These are phyloP conservation scores for Cordyceps militaris DNA, from an alignment of 2,329 filamentous ascomycete genomes.

Conservation along the genomic window DNA sequence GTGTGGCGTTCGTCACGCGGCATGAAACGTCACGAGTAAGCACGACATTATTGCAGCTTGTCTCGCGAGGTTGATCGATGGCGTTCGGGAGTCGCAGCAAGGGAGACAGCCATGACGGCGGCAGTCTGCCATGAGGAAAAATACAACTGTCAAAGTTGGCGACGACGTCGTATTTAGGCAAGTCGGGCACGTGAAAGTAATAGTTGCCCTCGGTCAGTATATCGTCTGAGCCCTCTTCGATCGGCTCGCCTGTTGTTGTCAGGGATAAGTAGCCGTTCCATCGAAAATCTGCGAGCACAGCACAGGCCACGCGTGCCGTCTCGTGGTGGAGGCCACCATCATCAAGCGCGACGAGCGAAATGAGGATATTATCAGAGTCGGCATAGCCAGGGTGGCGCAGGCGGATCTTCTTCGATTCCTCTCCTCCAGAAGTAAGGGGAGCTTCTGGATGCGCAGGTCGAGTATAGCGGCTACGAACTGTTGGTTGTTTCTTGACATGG, in stretches of 20 bases:
- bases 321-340: not conserved
- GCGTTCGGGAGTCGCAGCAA: too few relatives aligned
- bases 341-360: not conserved
- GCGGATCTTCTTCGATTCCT: not conserved
- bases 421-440: not conserved
- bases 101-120: too few relatives aligned
- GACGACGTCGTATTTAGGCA: not conserved
- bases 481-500: not conserved
- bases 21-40: too few relatives aligned
- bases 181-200: not conserved
- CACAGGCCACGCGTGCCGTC: not conserved
- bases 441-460: not conserved
- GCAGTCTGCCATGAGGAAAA: not conserved
- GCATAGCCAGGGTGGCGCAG: not conserved
- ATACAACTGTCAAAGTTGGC: not conserved
- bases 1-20: too few relatives aligned
- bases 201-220: not conserved
- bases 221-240: not conserved
- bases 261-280: not conserved
- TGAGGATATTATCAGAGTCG: not conserved
- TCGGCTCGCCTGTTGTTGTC: not conserved
- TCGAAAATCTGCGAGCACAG: not conserved
- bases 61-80: too few relatives aligned
- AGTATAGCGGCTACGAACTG: not conserved
- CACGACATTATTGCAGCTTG: too few relatives aligned